These are phyloP conservation scores for Coprinellus aureogranulatus DNA, from an alignment of 768 basidiomycete genomes.

Conservation along the genomic window DNA sequence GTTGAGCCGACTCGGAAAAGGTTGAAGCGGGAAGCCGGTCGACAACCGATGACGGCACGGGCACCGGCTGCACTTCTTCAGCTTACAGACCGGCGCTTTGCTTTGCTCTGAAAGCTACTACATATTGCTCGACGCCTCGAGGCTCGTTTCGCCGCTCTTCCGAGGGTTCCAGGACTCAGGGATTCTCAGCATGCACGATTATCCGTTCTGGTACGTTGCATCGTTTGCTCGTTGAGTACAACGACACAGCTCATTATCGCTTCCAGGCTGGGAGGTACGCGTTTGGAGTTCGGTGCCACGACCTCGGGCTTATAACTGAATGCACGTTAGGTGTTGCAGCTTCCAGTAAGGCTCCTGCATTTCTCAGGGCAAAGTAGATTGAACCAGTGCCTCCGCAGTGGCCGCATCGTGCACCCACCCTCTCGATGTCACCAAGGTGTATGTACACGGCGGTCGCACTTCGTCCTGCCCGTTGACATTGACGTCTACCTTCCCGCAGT, in stretches of 20 bases:
- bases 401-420: constrained; percentile 82
- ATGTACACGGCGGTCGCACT: constrained; percentile 19
- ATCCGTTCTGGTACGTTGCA: constrained; percentile 49
- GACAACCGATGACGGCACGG: no score
- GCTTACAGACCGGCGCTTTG: background rate
- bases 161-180: background rate
- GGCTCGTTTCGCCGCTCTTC: background rate
- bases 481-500: constrained; percentile 30
- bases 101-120: background rate
- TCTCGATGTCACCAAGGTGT: constrained; percentile 85
- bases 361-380: no score
- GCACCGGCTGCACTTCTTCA: background rate
- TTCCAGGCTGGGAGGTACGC: constrained; percentile 60
- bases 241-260: background rate
- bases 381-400: constrained; percentile 57
- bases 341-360: constrained; percentile 39
- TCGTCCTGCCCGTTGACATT: background rate
- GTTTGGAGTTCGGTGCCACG: background rate
- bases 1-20: no score
- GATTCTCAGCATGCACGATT: constrained; percentile 33
- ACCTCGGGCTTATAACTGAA: background rate
- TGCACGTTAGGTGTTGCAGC: constrained; percentile 52
- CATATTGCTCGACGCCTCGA: background rate
- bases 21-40: no score
- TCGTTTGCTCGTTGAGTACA: constrained; percentile 5